These are phyloP conservation scores for Stachybotrys elegans DNA, from an alignment of 2,329 filamentous ascomycete genomes.

Conservation along the genomic window DNA sequence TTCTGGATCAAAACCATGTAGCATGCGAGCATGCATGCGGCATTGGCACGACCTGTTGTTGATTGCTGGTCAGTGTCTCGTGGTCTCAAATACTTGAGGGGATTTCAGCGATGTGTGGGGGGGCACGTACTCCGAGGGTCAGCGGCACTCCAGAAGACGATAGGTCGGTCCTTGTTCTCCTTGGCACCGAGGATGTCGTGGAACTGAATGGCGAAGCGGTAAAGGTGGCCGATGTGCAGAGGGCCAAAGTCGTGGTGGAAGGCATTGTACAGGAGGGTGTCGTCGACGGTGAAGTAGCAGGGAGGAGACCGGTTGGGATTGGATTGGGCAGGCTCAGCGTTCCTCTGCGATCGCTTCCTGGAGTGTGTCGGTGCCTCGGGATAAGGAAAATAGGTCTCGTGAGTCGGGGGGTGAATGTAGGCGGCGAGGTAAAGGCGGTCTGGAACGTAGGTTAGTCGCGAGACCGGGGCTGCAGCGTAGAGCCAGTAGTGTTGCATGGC, in stretches of 20 bases:
- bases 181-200: conserved; percentile 92
- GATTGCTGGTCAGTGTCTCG: neutral
- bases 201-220: conserved; percentile 92
- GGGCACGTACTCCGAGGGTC: conserved; percentile 75
- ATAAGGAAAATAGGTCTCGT: conserved; percentile 83
- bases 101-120: neutral
- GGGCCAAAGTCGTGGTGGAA: conserved; percentile 99
- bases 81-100: too few species aligned
- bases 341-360: conserved; percentile 45
- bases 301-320: conserved; percentile 47
- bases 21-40: conserved; percentile 88
- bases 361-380: conserved; percentile 58
- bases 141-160: conserved; percentile 93
- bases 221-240: conserved; percentile 93
- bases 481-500: conserved; percentile 6
- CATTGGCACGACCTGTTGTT: conserved; percentile 73
- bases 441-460: conserved; percentile 35
- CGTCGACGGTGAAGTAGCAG: conserved; percentile 94
- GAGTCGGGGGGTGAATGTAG: conserved; percentile 76
- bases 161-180: conserved; percentile 81
- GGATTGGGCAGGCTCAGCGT: conserved; percentile 39
- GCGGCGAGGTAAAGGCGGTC: conserved; percentile 94
- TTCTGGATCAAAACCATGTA: conserved; percentile 99
- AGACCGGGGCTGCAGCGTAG: conserved; percentile 8
- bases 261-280: conserved; percentile 89